A percentile compares a stretch with the other conserved stretches of the same genome.
Evolutionary conservation across 352 stramenopile species (phyloP).

Genomic region (Globisporangium paroecandrum): DNA sequence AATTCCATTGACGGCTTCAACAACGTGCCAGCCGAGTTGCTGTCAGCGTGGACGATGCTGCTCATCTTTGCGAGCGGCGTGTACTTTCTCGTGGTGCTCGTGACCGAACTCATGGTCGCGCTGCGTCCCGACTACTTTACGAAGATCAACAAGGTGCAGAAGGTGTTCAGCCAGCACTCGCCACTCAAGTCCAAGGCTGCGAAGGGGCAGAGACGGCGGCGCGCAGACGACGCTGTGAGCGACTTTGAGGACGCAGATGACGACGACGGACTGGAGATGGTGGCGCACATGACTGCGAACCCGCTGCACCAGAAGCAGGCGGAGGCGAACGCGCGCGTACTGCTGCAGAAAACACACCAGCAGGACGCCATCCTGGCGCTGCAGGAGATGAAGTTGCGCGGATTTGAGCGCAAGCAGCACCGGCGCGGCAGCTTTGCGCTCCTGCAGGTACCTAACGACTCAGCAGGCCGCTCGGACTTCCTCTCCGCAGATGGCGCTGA

Average conservation of each 20-base stretch:
- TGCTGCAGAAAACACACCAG: conserved; percentile 36
- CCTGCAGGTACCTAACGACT: not conserved
- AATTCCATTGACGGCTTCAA: conserved; percentile 36
- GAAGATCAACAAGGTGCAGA: conserved; percentile 53
- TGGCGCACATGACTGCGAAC: conserved; percentile 63
- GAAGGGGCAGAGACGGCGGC: conserved; percentile 17
- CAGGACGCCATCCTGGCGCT: conserved; percentile 48
- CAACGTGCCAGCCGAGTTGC: conserved; percentile 42
- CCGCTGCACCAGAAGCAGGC: conserved; percentile 51
- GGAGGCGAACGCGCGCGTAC: conserved; percentile 27
- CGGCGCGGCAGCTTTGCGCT: conserved; percentile 23
- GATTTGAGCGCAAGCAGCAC: conserved; percentile 28
- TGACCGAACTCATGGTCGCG: conserved; percentile 59
- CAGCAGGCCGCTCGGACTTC: not conserved
- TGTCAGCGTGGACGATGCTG: conserved; percentile 48
- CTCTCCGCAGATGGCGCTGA: not conserved
- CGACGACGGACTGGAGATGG: conserved; percentile 63
- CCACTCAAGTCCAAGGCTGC: conserved; percentile 17
- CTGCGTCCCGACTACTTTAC: conserved; percentile 64
- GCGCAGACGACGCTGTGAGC: conserved; percentile 10
- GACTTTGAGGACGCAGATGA: conserved; percentile 30
- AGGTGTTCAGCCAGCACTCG: conserved; percentile 44
- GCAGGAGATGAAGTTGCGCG: conserved; percentile 48
- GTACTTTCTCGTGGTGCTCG: conserved; percentile 62
- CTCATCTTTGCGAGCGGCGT: conserved; percentile 51